Evolutionary conservation across 768 basidiomycete species (phyloP).

Genomic region (Gloeostereum incarnatum): DNA sequence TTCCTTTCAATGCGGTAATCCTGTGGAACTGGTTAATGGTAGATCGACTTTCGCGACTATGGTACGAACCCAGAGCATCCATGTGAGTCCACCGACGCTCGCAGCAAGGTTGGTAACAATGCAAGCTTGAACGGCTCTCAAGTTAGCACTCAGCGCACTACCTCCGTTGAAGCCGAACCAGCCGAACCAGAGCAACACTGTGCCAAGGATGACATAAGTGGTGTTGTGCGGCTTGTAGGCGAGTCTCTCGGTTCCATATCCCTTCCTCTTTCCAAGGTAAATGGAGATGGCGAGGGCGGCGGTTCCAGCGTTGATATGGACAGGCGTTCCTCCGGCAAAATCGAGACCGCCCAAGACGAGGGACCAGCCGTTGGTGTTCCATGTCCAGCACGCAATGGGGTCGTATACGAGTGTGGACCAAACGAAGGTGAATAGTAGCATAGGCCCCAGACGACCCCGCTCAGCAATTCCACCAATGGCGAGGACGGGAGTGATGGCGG

Average conservation of each 20-base stretch:
- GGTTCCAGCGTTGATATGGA: conserved; percentile 61
- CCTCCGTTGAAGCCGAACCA: conserved; percentile 85
- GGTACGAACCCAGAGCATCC: conserved; percentile 75
- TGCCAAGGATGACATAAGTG: conserved; percentile 55
- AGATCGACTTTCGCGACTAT: not conserved
- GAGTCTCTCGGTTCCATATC: conserved; percentile 54
- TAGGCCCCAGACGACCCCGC: conserved; percentile 53
- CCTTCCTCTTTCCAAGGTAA: conserved; percentile 56
- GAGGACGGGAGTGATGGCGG: conserved; percentile 39
- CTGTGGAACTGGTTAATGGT: conserved; percentile 15
- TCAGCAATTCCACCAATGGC: conserved; percentile 69
- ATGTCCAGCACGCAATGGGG: conserved; percentile 72
- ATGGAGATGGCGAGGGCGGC: conserved; percentile 52
- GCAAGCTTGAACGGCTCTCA: conserved; percentile 80
- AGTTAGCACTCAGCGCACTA: conserved; percentile 78
- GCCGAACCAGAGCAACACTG: conserved; percentile 55
- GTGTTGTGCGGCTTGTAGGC: conserved; percentile 69
- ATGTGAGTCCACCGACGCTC: conserved; percentile 74
- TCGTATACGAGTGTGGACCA: conserved; percentile 67
- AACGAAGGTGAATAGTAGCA: conserved; percentile 61
- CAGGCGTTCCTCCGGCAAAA: conserved; percentile 63
- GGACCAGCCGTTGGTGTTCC: conserved; percentile 53
- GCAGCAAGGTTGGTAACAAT: conserved; percentile 92
- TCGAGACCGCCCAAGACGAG: conserved; percentile 47
- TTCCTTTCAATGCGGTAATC: conserved; percentile 91